Base-by-base conservation (phyloP, 2,329 filamentous ascomycete species). In the Alternaria sp. region DNA sequence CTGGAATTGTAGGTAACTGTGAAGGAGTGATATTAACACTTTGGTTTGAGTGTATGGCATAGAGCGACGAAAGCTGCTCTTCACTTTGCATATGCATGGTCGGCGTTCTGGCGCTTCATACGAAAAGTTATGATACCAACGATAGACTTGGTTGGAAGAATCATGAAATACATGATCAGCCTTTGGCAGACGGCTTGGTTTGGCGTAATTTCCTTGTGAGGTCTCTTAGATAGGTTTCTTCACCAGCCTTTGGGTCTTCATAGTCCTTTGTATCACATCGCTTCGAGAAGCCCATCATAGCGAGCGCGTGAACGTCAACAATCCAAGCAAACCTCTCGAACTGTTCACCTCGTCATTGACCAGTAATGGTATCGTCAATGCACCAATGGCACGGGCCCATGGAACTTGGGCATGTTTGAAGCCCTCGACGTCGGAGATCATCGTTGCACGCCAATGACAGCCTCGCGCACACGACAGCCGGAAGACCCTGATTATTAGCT, bases 1-100 rank as follows among this genome's bases (percentile, higher is more conserved):
- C 81, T 92, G 64, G 86, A 81, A 16, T 59, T 75, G 51, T 78
- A 70, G 47, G 60, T 9, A 28, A 3, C 16, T 8, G 24, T 12
- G 38, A 18, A 9, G 12, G 14, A 18, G 4, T 2, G 32, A 44
- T 2, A 54, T 20, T 9, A 3, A 24, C 26, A 36, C 32, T 36
- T 12, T 20, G 14, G 16, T 30, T 43, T 41, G 39, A 53, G 18
- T 47, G 32, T 47, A 7, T 26, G 36, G n/a, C 30, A 49, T 18
- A 32, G 51, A 61, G 59, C 60, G 65, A 60, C 62, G 47, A 64
- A 58, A 64, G 62, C 52, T 67, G 52, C 57, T 69, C 63, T 22
- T 46, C 12, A 63, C 65, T 55, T 55, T 66, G 66, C 62, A 67
- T 59, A 64, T 54, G 68, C 72, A 75, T 74, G 62, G 65, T 68